Base-by-base conservation (phyloP, 2,329 filamentous ascomycete species). In the Ophiobolus disseminans region DNA sequence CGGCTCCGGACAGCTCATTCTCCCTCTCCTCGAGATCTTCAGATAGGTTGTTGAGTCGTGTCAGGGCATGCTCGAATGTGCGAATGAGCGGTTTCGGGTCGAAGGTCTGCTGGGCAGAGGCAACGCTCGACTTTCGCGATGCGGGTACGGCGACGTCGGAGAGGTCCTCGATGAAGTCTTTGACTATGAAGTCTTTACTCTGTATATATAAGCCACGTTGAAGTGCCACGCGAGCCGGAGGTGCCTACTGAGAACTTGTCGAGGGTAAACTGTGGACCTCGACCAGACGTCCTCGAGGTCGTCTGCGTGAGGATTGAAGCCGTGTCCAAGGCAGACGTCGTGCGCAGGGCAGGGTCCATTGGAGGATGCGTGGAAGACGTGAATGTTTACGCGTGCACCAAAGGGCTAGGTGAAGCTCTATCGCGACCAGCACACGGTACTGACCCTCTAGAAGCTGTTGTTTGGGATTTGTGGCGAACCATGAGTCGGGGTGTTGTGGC, bases 61-160 rank as follows among this genome's bases (percentile, higher is more conserved):
- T 83, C 16, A 91, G 75, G 20, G 86, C 86, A 70, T 85, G 79
- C 71, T 99, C 94, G 72, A 99, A 99, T 1, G 91, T 92, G 50
- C 94, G 87, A 65, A 99, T 99, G 62, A 99, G 80, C 23, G 94
- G 95, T 75, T 99, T 99, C 0, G 94, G 91, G 67, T 99, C 94
- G 76, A 99, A 99, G 4, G 80, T 68, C 53, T 70, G 55, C 53
- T 67, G 63, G 55, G 50, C 58, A 22, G 73, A 61, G 53, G 73
- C 65, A 23, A 83, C 81, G 6, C 84, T 86, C 11, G 92, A 97
- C 50, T 90, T 88, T 44, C 94, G 89, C 66, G 87, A 89, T 17
- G 82, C 80, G n/a, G 90, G 87, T 26, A 91, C 83, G 17, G 91
- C 89, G 61, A 82, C 89, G 56, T 97, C 92, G 40, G 93, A 94